Evolutionary conservation across 1,139 yeast species (phyloP), one percentile per base, ranked within the genome.

Genomic region (Candida frijolesensis): DNA sequence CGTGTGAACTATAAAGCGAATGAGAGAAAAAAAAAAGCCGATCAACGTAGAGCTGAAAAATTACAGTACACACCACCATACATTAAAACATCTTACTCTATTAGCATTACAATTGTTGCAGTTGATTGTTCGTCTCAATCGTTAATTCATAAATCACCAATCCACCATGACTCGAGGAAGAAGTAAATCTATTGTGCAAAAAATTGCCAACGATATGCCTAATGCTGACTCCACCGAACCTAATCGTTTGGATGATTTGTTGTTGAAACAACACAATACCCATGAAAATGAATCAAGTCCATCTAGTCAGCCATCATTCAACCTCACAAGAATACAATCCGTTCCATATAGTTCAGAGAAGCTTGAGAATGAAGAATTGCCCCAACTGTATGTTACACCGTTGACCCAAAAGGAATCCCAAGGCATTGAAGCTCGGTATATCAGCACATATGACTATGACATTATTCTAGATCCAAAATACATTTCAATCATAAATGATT

Each of bases 101-200:
- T 3, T 19, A 19, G 22, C 22, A 19, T 19, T 19, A 19, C 22
- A 4, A 19, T 19, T 19, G 22, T 19, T 19, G 22, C 22, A 3
- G 22, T 19, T 19, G 22, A 3, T 19, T 19, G 9, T 34, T 14
- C 4, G 11, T 14, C 7, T 34, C 19, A n/a, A 7, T 18, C 4
- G 19, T 11, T 33, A 33, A 34, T 33, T 15, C 15, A 25, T 19
- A 33, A 18, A 12, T 16, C 25, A 3, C 6, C 11, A 25, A 19
- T 19, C 11, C 16, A 12, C 29, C 19, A 72, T 71, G 77, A 58
- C 72, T 44, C 61, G 80, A 52, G 62, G 60, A 19, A 65, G 87
- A 61, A 74, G 83, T 48, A 74, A 76, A 52, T 82, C 87, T 4
- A 75, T 81, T 52, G 85, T 82, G 2, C 72, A 72, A 51, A 61